Percentiles rank a stretch among this genome's conserved stretches.
These are phyloP conservation scores for Hibiscus mutabilis DNA, from an alignment of 345 rosid species.

Conservation along the genomic window DNA sequence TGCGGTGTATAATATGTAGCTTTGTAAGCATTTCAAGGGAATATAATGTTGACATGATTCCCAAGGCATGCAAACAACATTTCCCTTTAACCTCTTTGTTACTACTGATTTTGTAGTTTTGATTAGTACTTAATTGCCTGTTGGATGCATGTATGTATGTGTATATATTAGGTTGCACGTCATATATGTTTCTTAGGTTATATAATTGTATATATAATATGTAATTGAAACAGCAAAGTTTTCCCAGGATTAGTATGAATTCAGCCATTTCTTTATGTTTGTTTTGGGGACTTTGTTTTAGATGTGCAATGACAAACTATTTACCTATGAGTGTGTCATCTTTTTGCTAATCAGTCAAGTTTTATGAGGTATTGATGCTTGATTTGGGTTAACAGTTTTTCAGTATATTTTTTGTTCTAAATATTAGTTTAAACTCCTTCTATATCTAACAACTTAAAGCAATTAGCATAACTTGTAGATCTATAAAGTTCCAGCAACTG, in stretches of 20 bases:
- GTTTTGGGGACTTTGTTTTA: not conserved
- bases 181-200: not conserved
- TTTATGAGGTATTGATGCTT: not conserved
- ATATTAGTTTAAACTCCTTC: not conserved
- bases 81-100: not conserved
- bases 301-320: not conserved
- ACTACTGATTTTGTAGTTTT: not conserved
- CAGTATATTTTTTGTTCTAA: not conserved
- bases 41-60: slow-evolving; percentile 84
- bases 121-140: not conserved
- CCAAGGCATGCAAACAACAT: slow-evolving; percentile 40
- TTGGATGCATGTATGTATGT: not conserved
- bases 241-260: not conserved
- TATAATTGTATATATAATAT: not conserved
- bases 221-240: not conserved
- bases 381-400: slow-evolving; percentile 38
- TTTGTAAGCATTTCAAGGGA: slow-evolving; percentile 79
- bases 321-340: not conserved
- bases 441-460: not conserved
- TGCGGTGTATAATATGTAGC: slow-evolving; percentile 28
- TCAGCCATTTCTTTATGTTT: not conserved
- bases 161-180: not conserved
- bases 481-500: slow-evolving; percentile 81
- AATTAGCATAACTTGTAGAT: slow-evolving; percentile 32
- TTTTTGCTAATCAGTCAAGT: not conserved